Evolutionary conservation across 768 basidiomycete genomes (phyloP).

Genomic region (Daedalea quercina): DNA sequence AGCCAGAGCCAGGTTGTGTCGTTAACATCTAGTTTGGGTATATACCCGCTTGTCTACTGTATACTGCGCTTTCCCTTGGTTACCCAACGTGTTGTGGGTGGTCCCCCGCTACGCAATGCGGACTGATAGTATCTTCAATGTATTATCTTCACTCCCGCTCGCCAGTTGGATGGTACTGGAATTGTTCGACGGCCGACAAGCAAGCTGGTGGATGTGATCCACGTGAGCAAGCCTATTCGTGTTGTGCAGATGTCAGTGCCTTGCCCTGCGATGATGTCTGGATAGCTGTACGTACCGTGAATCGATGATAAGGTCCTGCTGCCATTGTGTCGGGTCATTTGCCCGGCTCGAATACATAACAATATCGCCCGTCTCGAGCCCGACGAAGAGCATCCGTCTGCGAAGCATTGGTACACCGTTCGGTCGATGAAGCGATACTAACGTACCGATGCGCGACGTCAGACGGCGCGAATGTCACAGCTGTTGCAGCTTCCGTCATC

Average conservation of each 20-base stretch:
- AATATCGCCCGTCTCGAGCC: conserved; percentile 78
- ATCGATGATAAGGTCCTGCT: conserved; percentile 36
- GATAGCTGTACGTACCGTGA: conserved; percentile 36
- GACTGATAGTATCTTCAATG: conserved; percentile 71
- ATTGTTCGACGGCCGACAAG: conserved; percentile 58
- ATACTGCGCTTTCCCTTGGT: conserved; percentile 39
- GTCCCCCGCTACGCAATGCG: conserved; percentile 40
- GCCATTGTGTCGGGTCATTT: conserved; percentile 37
- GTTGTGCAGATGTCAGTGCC: conserved; percentile 4
- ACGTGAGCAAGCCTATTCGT: conserved; percentile 61
- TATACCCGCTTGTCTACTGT: conserved; percentile 50
- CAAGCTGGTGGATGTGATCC: conserved; percentile 70
- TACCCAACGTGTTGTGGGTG: conserved; percentile 14
- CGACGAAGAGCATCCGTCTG: conserved; percentile 67
- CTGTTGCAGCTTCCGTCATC: conserved; percentile 73
- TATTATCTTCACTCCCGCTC: conserved; percentile 90
- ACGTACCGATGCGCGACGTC: conserved; percentile 36
- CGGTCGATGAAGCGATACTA: not conserved
- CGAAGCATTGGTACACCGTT: not conserved
- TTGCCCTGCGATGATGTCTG: not conserved
- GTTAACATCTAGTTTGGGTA: conserved; percentile 42
- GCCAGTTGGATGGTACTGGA: conserved; percentile 48
- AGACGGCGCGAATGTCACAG: conserved; percentile 56
- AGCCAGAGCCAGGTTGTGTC: conserved; percentile 51
- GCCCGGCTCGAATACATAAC: conserved; percentile 44